Evolutionary conservation across 1,284 basidiomycete species (phyloP), one percentile per base, ranked within the genome.

Genomic region (Butyriboletus appendiculatus): DNA sequence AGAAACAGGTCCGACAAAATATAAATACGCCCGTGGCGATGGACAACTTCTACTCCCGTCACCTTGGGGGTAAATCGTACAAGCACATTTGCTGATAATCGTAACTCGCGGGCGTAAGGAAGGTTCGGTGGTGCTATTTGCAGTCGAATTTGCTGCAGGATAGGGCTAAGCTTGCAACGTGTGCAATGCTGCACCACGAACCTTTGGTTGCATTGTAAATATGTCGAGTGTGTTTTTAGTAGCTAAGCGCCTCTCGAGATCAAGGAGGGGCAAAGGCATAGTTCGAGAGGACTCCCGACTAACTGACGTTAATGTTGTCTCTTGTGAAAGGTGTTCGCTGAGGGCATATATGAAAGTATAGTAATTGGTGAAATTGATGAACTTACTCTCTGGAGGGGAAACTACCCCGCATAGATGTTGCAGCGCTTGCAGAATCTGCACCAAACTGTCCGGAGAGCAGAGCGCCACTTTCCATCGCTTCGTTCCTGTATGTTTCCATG

Each of bases 121-220:
- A 98, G 79, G 16, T 76, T 76, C 2, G 94, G 85, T 1, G 96
- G 91, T 38, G 82, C 78, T 75, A 99, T 96, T 75, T 98, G 96
- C 48, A 99, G 78, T 60, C 89, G 90, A 61, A 97, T 95, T 75
- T 84, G 82, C 94, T 96, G 68, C 39, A 58, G 30, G 30, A 53
- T 34, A 51, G 45, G 43, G 7, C 50, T 59, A 50, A 62, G 47
- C 48, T 50, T 24, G 50, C 61, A 60, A 55, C 56, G 32, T 43
- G 22, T 48, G 46, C 43, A 50, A 54, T 53, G 22, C 2, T 26
- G 37, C 10, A 33, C 44, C 39, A 50, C 77, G 55, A 62, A 92
- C 95, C 83, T 96, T 96, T 5, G 92, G 90, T 63, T 85, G 83
- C 95, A 99, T 96, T 1, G 93, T 92, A 70, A 99, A 99, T 44